Conservation (phyloP, 306 rosid genomes). For the Ceratonia siliqua region DNA sequence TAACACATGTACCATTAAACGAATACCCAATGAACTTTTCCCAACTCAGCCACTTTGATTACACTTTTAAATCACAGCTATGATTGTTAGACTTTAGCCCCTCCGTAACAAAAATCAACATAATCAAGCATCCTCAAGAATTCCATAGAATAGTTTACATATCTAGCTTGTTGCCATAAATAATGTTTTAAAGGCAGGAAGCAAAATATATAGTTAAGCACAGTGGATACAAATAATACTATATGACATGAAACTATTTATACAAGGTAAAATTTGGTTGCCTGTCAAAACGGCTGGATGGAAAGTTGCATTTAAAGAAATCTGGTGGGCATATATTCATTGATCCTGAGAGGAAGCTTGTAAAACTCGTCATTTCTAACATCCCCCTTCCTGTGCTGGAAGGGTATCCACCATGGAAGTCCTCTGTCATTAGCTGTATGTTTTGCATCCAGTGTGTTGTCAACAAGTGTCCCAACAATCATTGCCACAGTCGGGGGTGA, state of each 20-base stretch:
- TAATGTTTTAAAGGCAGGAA: no score
- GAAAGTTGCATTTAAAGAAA: constrained; percentile 37
- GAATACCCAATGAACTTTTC: no score
- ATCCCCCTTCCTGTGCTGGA: constrained; percentile 77
- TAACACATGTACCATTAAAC: no score
- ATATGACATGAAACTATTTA: constrained; percentile 28
- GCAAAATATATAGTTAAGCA: no score
- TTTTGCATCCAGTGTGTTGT: constrained; percentile 75
- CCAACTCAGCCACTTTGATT: no score
- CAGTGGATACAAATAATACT: background rate
- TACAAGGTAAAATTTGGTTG: constrained; percentile 35
- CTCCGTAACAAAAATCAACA: no score
- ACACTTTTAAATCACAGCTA: no score
- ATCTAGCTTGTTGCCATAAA: no score
- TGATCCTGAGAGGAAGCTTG: constrained; percentile 62
- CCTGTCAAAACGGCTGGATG: constrained; percentile 25
- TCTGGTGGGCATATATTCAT: constrained; percentile 66
- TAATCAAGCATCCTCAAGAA: no score
- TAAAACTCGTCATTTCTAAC: constrained; percentile 75
- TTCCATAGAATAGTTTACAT: no score
- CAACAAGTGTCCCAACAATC: constrained; percentile 77
- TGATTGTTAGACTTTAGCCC: no score
- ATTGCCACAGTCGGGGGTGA: constrained; percentile 85
- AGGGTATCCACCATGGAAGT: constrained; percentile 83
- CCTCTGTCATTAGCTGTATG: constrained; percentile 59